A percentile compares a stretch with the other conserved stretches of the same genome.
These are phyloP conservation scores for Fusarium sp. DNA, from an alignment of 2,329 filamentous ascomycete species.

Conservation along the genomic window DNA sequence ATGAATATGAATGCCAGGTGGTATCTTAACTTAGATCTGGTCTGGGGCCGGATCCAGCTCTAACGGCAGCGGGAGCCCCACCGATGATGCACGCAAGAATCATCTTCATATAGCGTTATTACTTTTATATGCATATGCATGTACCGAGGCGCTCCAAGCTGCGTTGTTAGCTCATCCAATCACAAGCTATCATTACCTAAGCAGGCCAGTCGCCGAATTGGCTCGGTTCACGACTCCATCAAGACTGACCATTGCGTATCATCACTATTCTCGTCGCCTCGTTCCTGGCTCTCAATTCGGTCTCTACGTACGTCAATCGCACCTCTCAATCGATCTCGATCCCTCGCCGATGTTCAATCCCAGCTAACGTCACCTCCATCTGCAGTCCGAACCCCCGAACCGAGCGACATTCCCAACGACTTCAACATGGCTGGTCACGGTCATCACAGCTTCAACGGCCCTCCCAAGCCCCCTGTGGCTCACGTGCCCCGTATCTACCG, in stretches of 20 bases:
- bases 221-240: conserved; percentile 40
- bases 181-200: conserved; percentile 40
- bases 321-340: fast-evolving
- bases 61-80: conserved; percentile 23
- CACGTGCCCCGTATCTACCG: conserved; percentile 76
- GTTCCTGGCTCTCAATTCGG: conserved; percentile 38
- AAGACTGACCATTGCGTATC: conserved; percentile 28
- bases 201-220: conserved; percentile 34
- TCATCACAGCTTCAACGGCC: conserved; percentile 48
- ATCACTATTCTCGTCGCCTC: conserved; percentile 31
- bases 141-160: neutral
- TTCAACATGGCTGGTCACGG: conserved; percentile 45
- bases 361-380: conserved; percentile 3
- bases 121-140: neutral
- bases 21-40: conserved; percentile 29
- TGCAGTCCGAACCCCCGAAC: conserved; percentile 21
- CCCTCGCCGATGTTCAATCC: neutral
- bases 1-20: conserved; percentile 32
- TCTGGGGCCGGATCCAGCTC: conserved; percentile 9
- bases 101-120: neutral
- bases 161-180: conserved; percentile 20
- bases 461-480: conserved; percentile 58
- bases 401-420: conserved; percentile 22
- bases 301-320: conserved; percentile 36
- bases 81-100: conserved; percentile 21